phyloP scores from a whole-genome alignment of 2,329 filamentous ascomycete genomes.

The Botryotinia globosa region DNA sequence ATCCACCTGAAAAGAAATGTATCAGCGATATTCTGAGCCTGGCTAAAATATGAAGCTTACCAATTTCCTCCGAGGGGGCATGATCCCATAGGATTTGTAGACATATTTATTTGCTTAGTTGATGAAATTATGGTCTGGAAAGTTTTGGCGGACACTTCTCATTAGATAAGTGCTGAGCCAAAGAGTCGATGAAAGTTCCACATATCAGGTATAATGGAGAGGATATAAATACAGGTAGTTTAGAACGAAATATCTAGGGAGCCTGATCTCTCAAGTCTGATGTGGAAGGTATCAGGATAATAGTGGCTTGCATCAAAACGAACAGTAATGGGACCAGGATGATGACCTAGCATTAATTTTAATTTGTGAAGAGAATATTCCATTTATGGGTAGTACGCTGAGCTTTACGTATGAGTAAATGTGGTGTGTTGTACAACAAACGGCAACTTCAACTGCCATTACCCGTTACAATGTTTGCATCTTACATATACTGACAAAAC shows the following conservation, averaged over 20 bases:
- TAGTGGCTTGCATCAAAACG: neutral
- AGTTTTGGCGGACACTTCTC: neutral
- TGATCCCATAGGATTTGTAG: neutral
- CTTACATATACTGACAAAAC: neutral
- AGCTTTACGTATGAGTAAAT: neutral
- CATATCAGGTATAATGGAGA: neutral
- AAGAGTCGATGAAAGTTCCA: neutral
- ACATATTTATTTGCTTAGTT: neutral
- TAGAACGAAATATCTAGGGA: no score
- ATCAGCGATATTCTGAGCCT: neutral
- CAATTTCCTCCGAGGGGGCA: neutral
- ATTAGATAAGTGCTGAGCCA: neutral
- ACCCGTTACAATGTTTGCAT: neutral
- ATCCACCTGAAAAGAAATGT: conserved; percentile 18
- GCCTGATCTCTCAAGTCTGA: neutral
- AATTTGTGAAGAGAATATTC: neutral
- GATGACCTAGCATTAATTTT: neutral
- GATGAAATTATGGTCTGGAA: neutral
- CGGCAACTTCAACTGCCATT: neutral
- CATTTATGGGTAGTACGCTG: neutral
- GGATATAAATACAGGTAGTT: no score
- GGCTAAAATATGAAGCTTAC: neutral
- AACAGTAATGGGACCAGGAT: neutral
- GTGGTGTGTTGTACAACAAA: neutral
- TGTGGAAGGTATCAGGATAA: neutral